These are phyloP conservation scores for Trichoderma orchidacearum DNA, from an alignment of 495 filamentous ascomycete genomes.

Conservation along the genomic window DNA sequence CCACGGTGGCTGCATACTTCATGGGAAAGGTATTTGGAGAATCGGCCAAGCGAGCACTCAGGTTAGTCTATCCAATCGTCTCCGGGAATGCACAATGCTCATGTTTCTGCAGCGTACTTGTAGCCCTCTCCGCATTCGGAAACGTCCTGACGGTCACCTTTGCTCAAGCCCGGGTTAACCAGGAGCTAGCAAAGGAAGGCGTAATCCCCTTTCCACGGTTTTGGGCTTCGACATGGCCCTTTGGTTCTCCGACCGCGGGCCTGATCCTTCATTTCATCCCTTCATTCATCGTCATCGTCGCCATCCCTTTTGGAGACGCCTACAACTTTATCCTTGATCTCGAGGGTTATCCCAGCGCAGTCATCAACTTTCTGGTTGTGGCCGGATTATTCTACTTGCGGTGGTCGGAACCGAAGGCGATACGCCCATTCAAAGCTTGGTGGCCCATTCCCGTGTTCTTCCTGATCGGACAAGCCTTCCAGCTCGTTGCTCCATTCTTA, in stretches of 20 bases:
- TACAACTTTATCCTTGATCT: constrained; percentile 22
- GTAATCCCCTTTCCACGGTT: constrained; percentile 45
- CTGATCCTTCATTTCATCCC: constrained; percentile 33
- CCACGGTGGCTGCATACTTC: constrained; percentile 19
- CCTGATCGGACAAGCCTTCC: constrained; percentile 34
- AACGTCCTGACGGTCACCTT: constrained; percentile 35
- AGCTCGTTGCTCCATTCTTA: constrained; percentile 36
- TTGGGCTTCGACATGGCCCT: constrained; percentile 48
- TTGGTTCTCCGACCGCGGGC: constrained; percentile 30
- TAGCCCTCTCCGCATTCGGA: constrained; percentile 41
- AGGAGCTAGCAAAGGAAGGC: constrained; percentile 54
- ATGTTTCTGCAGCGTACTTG: constrained; percentile 20
- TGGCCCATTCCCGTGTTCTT: constrained; percentile 31
- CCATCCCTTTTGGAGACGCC: constrained; percentile 26
- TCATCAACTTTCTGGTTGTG: constrained; percentile 41
- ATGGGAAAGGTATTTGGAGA: constrained; percentile 42
- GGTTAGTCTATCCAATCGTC: no score
- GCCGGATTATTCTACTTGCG: constrained; percentile 35
- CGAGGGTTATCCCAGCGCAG: constrained; percentile 27
- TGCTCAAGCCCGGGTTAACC: constrained; percentile 48
- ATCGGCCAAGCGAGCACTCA: constrained; percentile 10
- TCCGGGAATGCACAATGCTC: no score
- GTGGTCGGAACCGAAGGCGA: constrained; percentile 25
- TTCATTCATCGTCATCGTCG: constrained; percentile 30
- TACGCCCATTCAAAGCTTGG: constrained; percentile 26